These are phyloP conservation scores for Phellinidium pouzarii DNA, from an alignment of 1,284 basidiomycete species.

Conservation along the genomic window DNA sequence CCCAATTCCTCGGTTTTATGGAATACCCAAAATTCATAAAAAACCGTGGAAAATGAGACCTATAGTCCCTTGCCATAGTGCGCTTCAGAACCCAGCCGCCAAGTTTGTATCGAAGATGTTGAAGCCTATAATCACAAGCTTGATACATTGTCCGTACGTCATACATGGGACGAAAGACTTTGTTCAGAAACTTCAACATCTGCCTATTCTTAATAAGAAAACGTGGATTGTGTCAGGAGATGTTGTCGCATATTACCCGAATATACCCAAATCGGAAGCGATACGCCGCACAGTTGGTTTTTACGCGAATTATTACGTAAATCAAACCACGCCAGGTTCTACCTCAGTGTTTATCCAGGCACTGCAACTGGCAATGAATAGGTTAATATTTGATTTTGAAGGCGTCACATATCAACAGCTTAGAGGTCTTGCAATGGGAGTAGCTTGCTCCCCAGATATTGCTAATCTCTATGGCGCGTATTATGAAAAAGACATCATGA, in stretches of 20 bases:
- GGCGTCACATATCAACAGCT: conserved; percentile 22
- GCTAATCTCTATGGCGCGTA: conserved; percentile 29
- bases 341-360: too few relatives aligned
- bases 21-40: conserved; percentile 30
- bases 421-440: conserved; percentile 32
- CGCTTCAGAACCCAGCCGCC: conserved; percentile 28
- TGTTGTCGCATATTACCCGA: conserved; percentile 30
- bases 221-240: conserved; percentile 27
- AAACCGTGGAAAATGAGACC: conserved; percentile 28
- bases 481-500: conserved; percentile 23
- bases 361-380: not conserved
- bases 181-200: conserved; percentile 25
- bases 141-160: conserved; percentile 20
- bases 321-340: too few relatives aligned
- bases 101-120: conserved; percentile 29
- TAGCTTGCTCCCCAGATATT: conserved; percentile 28
- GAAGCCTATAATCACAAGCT: conserved; percentile 27
- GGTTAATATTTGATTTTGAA: conserved; percentile 23
- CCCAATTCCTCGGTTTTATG: conserved; percentile 27
- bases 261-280: conserved; percentile 21
- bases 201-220: conserved; percentile 14
- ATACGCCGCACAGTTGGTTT: too few relatives aligned
- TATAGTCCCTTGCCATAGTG: conserved; percentile 30
- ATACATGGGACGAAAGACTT: conserved; percentile 30
- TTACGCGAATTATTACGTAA: too few relatives aligned